These are phyloP conservation scores for Lippia alba DNA, from an alignment of 305 asterid species.

Conservation along the genomic window DNA sequence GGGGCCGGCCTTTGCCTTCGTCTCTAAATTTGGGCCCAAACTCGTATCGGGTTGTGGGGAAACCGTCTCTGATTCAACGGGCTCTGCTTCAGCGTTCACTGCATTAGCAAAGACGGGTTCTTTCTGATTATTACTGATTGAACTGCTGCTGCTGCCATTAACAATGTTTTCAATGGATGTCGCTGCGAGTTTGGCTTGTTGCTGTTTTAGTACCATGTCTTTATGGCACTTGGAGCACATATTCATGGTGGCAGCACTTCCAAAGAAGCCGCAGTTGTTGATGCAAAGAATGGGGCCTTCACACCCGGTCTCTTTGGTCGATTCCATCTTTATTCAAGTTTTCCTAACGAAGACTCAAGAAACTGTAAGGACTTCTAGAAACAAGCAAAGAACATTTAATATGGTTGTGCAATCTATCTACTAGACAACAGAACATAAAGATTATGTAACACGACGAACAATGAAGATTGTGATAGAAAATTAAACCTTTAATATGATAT, in stretches of 20 bases:
- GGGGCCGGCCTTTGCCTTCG: constrained; percentile 55
- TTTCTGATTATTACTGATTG: constrained; percentile 27
- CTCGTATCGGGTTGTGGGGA: constrained; percentile 29
- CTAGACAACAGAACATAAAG: constrained; percentile 4
- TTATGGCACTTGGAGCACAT: constrained; percentile 80
- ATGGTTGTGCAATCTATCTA: not conserved
- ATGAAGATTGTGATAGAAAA: not conserved
- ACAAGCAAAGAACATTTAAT: not conserved
- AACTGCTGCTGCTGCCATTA: constrained; percentile 34
- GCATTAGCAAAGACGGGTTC: constrained; percentile 33
- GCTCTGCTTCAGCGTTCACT: constrained; percentile 22
- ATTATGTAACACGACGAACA: not conserved
- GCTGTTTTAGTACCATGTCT: constrained; percentile 55
- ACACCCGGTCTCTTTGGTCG: constrained; percentile 64
- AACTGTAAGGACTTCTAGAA: no score
- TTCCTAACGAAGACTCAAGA: not conserved
- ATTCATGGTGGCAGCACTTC: constrained; percentile 67
- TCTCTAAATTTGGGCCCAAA: constrained; percentile 34
- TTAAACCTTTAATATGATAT: not conserved
- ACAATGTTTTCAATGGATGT: constrained; percentile 63
- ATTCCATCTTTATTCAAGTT: constrained; percentile 50
- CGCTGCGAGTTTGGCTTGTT: constrained; percentile 55
- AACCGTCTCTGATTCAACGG: constrained; percentile 39
- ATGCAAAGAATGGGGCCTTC: constrained; percentile 66
- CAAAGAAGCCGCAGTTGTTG: constrained; percentile 72